These are phyloP conservation scores for Kwoniella pini DNA, from an alignment of 768 basidiomycete species.

Conservation along the genomic window DNA sequence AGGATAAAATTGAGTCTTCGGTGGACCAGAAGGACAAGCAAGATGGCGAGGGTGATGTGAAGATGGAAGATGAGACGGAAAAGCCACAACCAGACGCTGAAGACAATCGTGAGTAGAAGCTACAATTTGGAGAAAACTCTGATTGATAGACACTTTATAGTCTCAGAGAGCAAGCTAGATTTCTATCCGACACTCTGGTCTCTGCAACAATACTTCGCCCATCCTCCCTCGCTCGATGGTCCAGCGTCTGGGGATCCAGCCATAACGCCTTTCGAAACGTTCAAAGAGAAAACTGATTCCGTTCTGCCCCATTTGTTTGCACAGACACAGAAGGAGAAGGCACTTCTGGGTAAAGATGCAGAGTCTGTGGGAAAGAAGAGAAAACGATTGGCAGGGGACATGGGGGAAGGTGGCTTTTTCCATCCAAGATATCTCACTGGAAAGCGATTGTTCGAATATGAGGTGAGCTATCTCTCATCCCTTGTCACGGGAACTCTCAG, in stretches of 20 bases:
- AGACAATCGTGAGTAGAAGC: constrained; percentile 3
- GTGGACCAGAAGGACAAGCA: constrained; percentile 7
- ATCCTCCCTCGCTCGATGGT: constrained; percentile 38
- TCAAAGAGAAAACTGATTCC: constrained; percentile 44
- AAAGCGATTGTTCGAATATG: constrained; percentile 40
- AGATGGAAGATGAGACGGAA: constrained; percentile 23
- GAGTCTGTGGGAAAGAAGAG: constrained; percentile 26
- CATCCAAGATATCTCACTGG: constrained; percentile 48
- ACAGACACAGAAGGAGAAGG: constrained; percentile 42
- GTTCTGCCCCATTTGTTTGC: constrained; percentile 43
- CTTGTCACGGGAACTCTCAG: not conserved
- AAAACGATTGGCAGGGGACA: constrained; percentile 25
- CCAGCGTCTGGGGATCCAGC: constrained; percentile 10
- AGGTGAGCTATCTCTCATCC: constrained; percentile 22
- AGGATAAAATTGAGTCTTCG: constrained; percentile 6
- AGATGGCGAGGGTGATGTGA: constrained; percentile 31
- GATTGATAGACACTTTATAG: not conserved
- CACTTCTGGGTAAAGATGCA: constrained; percentile 37
- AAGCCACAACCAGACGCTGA: not conserved
- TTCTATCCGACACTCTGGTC: constrained; percentile 50
- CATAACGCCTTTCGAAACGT: constrained; percentile 34
- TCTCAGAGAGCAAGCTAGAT: constrained; percentile 17
- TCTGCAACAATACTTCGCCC: constrained; percentile 46
- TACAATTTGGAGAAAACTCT: too few species aligned
- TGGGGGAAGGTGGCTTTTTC: constrained; percentile 33